phyloP scores from a whole-genome alignment of 805 yeast genomes.

The Candida nonsorbophila region DNA sequence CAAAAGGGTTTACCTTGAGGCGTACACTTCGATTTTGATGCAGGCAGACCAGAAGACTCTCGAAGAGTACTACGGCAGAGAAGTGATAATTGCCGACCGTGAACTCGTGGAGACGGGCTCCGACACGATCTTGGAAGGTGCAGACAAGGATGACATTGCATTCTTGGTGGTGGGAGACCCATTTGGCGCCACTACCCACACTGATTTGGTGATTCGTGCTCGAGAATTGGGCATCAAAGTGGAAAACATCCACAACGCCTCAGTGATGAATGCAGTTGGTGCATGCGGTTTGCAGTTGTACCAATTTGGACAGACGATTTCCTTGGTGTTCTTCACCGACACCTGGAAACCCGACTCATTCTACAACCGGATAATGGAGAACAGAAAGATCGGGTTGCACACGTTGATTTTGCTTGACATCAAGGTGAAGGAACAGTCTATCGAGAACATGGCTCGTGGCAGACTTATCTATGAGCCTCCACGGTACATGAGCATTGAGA shows the following conservation, averaged over 20 bases:
- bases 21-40: conserved; percentile 93
- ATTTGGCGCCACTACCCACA: conserved; percentile 97
- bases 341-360: conserved; percentile 95
- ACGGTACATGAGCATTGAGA: conserved; percentile 86
- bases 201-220: conserved; percentile 89
- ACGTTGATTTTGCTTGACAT: conserved; percentile 85
- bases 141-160: conserved; percentile 79
- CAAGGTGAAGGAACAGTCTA: conserved; percentile 94
- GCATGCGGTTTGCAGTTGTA: conserved; percentile 95
- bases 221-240: conserved; percentile 74
- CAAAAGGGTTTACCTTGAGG: conserved; percentile 89
- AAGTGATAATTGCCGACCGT: conserved; percentile 85
- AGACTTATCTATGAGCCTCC: conserved; percentile 93
- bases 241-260: conserved; percentile 88
- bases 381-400: conserved; percentile 85
- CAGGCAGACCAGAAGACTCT: conserved; percentile 73
- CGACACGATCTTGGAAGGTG: conserved; percentile 74
- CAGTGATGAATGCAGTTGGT: conserved; percentile 97
- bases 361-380: conserved; percentile 84
- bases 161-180: conserved; percentile 96
- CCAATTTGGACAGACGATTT: conserved; percentile 96
- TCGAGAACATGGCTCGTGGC: conserved; percentile 91
- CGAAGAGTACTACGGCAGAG: conserved; percentile 81
- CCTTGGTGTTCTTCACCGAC: conserved; percentile 92
- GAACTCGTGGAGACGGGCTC: conserved; percentile 90